phyloP scores from a whole-genome alignment of 129 eudicot genomes.

The Chrysanthemum makinoi region DNA sequence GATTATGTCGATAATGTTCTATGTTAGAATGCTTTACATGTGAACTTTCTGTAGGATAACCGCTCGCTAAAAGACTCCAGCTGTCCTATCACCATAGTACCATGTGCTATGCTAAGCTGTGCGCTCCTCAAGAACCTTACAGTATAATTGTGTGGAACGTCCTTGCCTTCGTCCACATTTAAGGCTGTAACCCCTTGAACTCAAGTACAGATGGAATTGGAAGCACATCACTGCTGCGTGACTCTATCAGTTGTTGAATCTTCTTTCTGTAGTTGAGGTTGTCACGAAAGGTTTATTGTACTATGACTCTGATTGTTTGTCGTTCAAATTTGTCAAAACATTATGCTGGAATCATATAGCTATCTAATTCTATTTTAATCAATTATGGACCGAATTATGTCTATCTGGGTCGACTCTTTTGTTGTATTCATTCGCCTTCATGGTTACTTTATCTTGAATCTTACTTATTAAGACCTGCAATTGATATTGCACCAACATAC shows the following conservation, averaged over 20 bases:
- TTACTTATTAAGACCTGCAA: too few species aligned
- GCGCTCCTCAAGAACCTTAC: neutral
- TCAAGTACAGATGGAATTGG: neutral
- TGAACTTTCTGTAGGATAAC: slow-evolving; percentile 26
- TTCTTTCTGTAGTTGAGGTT: slow-evolving; percentile 2
- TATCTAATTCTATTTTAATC: neutral
- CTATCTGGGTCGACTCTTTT: neutral
- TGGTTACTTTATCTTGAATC: neutral
- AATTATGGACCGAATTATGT: slow-evolving; percentile 3
- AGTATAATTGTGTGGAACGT: neutral
- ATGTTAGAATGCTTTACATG: slow-evolving; percentile 12
- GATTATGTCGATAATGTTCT: neutral
- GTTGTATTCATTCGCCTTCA: neutral
- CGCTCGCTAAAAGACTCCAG: neutral
- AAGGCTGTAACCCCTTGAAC: slow-evolving; percentile 20
- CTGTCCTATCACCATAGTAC: neutral
- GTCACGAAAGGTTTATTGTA: slow-evolving; percentile 10
- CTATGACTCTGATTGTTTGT: slow-evolving; percentile 2
- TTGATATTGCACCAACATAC: too few species aligned
- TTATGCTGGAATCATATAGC: slow-evolving; percentile 6
- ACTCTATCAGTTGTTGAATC: neutral
- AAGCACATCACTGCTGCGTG: slow-evolving; percentile 8
- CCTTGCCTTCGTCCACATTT: neutral
- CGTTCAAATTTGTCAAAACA: slow-evolving; percentile 18
- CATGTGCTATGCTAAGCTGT: neutral